Conservation (phyloP, 2,329 filamentous ascomycete genomes). For the Cladophialophora chaetospira region DNA sequence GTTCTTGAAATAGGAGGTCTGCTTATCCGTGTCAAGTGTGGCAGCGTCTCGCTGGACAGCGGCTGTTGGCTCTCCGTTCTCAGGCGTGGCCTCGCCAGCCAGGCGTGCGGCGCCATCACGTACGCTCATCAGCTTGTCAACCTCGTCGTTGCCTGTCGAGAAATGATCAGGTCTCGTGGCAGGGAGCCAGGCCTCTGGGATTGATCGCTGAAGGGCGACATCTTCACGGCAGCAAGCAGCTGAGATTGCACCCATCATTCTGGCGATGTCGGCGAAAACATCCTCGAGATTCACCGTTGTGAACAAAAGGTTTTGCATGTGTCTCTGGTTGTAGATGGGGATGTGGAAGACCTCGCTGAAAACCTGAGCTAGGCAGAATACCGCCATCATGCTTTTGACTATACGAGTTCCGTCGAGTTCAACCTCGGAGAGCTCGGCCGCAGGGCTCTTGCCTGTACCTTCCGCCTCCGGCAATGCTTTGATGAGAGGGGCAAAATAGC, state of each 20-base stretch:
- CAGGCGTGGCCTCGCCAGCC: constrained; percentile 4
- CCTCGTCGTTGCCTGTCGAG: constrained; percentile 43
- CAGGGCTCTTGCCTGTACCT: constrained; percentile 21
- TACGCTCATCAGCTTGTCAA: constrained; percentile 41
- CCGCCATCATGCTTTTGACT: constrained; percentile 74
- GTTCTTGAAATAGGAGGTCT: constrained; percentile 65
- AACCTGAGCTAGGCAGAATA: constrained; percentile 74
- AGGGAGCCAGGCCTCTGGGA: constrained; percentile 64
- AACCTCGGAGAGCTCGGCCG: constrained; percentile 39
- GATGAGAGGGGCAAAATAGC: constrained; percentile 70
- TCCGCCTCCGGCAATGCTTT: constrained; percentile 34
- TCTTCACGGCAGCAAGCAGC: constrained; percentile 83
- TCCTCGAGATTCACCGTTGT: constrained; percentile 80
- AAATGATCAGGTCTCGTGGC: constrained; percentile 47
- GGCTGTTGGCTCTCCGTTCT: constrained; percentile 20
- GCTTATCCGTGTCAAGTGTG: constrained; percentile 38
- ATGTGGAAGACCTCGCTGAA: constrained; percentile 72
- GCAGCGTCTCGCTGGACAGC: constrained; percentile 28
- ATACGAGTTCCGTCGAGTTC: constrained; percentile 69
- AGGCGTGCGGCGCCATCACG: constrained; percentile 13
- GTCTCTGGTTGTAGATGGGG: constrained; percentile 64
- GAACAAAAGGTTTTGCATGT: constrained; percentile 65
- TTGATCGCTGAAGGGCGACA: constrained; percentile 69
- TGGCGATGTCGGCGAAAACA: constrained; percentile 73
- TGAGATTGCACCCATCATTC: constrained; percentile 74